Conservation (phyloP, 2,329 filamentous ascomycete genomes). For the Fusarium ramigenum region DNA sequence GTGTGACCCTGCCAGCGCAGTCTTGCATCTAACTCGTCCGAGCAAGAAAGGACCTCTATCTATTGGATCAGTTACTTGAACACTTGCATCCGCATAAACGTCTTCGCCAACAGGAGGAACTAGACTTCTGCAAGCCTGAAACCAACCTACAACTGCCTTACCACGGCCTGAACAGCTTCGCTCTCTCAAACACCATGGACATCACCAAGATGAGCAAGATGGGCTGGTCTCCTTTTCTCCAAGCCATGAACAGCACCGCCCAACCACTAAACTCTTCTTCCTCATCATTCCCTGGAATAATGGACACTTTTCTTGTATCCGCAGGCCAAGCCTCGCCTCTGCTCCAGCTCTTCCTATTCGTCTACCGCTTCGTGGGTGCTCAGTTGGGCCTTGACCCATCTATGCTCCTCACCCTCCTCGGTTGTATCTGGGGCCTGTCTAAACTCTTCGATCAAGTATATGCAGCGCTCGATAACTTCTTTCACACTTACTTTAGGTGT, state of each 20-base stretch:
- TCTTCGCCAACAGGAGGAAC: background rate
- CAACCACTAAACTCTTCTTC: conserved; percentile 33
- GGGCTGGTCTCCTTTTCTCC: conserved; percentile 43
- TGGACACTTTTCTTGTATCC: conserved; percentile 57
- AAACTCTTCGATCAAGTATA: conserved; percentile 50
- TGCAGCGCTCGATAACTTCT: conserved; percentile 46
- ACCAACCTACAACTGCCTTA: background rate
- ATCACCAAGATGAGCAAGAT: conserved; percentile 43
- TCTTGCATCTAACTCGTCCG: conserved; percentile 12
- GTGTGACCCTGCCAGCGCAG: conserved; percentile 34
- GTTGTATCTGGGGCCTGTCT: conserved; percentile 58
- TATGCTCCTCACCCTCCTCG: conserved; percentile 55
- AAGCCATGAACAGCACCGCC: conserved; percentile 32
- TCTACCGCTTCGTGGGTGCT: conserved; percentile 57
- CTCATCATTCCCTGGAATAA: conserved; percentile 44
- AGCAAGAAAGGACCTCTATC: background rate
- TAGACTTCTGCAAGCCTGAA: background rate
- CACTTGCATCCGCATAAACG: background rate
- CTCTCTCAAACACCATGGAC: conserved; percentile 28
- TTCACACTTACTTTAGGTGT: conserved; percentile 60
- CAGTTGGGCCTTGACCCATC: conserved; percentile 61
- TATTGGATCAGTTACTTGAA: background rate
- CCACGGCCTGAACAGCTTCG: background rate
- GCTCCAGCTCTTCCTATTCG: conserved; percentile 53
- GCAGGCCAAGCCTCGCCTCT: conserved; percentile 56